Conservation (phyloP, 805 yeast genomes). For the Komagataella mondaviorum region DNA sequence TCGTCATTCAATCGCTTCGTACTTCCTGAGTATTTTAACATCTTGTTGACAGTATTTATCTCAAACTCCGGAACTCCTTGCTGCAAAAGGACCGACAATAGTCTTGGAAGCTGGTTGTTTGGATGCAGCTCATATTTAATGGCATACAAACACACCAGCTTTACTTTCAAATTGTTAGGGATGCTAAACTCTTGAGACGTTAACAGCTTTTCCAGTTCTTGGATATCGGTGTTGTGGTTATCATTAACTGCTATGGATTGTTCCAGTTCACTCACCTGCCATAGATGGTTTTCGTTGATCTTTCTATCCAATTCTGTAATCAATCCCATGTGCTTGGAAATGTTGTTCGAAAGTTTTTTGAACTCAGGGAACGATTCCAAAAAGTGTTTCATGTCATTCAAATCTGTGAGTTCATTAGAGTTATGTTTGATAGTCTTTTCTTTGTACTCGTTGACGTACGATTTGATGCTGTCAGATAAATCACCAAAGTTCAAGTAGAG, state of each 20-base stretch:
- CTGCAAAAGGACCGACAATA: slow-evolving; percentile 24
- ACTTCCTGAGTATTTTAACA: slow-evolving; percentile 31
- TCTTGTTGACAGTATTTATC: slow-evolving; percentile 27
- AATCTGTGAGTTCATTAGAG: slow-evolving; percentile 49
- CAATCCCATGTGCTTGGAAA: slow-evolving; percentile 83
- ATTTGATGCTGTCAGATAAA: slow-evolving; percentile 75
- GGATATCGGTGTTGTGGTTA: slow-evolving; percentile 38
- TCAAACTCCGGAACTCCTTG: slow-evolving; percentile 21
- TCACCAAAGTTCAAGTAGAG: slow-evolving; percentile 93
- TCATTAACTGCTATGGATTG: slow-evolving; percentile 68
- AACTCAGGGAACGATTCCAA: slow-evolving; percentile 92
- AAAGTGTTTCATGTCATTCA: slow-evolving; percentile 82
- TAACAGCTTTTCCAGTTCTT: slow-evolving; percentile 44
- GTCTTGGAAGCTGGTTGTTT: slow-evolving; percentile 24
- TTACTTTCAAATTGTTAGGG: slow-evolving; percentile 42
- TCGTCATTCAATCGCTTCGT: slow-evolving; percentile 25
- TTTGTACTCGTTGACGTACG: slow-evolving; percentile 74
- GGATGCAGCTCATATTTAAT: slow-evolving; percentile 49
- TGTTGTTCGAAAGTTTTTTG: slow-evolving; percentile 74
- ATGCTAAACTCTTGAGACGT: slow-evolving; percentile 4
- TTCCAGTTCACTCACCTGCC: slow-evolving; percentile 85
- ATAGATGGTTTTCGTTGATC: slow-evolving; percentile 49
- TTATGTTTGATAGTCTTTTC: slow-evolving; percentile 56
- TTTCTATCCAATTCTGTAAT: slow-evolving; percentile 76
- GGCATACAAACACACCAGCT: slow-evolving; percentile 62